Evolutionary conservation across 306 rosid genomes (phyloP), one percentile per base, ranked within the genome.

Genomic region (Begonia fuchsioides): DNA sequence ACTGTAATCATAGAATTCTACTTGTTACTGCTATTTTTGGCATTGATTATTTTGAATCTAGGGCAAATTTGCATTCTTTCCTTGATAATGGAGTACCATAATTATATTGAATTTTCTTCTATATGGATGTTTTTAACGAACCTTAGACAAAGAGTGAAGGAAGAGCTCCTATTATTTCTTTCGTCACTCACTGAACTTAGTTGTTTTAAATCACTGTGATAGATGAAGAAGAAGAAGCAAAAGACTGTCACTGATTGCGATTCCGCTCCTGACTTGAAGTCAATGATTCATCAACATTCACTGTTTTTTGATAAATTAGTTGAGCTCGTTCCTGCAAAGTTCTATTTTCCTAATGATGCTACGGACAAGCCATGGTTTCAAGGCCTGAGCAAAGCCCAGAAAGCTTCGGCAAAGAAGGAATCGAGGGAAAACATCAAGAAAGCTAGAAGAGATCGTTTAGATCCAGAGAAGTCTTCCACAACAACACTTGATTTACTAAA

Each of bases 281-380:
- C 72, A 56, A 38, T 54, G 14, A 84, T 88, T 41, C 79, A 66
- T 39, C 58, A 78, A 45, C 76, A 88, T 61, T 56, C 77, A 2
- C 53, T 68, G 11, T 84, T 81, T 71, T 81, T 88, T 18, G 93
- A 88, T 65, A 81, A 74, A 73, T 57, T 88, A 55, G 65, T 84
- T 60, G 86, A 83, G 60, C 76, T 88, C 51, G 81, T 88, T 38
- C 97, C 90, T 2, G 93, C 86, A 1, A 83, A 68, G 70, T 88
- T 88, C 69, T 83, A 83, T 58, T 20, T 56, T 88, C 61, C 88
- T 9, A 55, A 11, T 40, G 83, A 78, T 17, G 83, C 68, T 6
- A 63, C 58, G 7, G 96, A 74, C 9, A 88, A 70, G 59, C 83
- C 93, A 5, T 88, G 93, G 93, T 78, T 80, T 72, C 86, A 80